Evolutionary conservation across 2,329 filamentous ascomycete genomes (phyloP).

Genomic region (Pseudocercospora fijiensis): DNA sequence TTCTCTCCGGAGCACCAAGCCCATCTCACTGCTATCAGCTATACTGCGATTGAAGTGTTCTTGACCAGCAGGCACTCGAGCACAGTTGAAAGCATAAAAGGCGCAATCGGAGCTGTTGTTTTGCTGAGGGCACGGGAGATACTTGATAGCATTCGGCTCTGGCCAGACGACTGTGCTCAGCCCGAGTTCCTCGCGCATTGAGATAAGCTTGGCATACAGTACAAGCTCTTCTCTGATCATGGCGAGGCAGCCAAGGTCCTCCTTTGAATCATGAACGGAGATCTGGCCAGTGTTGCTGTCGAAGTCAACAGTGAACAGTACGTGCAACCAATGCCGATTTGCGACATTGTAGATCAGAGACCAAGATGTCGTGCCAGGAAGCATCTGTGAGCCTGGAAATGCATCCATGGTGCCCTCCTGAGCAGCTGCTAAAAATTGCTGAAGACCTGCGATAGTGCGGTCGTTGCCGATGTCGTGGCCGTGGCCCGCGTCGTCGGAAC

Average conservation of each 20-base stretch:
- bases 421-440: too few species aligned
- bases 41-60: background rate
- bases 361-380: too few species aligned
- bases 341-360: too few species aligned
- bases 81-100: background rate
- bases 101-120: background rate
- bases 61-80: background rate
- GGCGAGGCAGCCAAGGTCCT: background rate
- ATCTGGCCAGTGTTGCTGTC: too few species aligned
- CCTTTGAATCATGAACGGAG: too few species aligned
- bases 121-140: background rate
- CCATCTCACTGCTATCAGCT: background rate
- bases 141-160: background rate
- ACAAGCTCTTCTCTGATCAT: background rate
- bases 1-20: background rate
- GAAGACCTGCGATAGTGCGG: too few species aligned
- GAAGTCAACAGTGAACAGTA: too few species aligned
- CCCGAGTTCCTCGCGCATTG: background rate
- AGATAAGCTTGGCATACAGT: background rate
- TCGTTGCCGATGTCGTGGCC: too few species aligned
- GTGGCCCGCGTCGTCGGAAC: too few species aligned
- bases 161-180: background rate
- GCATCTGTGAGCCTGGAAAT: too few species aligned
- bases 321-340: too few species aligned
- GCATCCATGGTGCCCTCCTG: too few species aligned